Conservation (phyloP, 257 asterid genomes). For the Sherardia arvensis region DNA sequence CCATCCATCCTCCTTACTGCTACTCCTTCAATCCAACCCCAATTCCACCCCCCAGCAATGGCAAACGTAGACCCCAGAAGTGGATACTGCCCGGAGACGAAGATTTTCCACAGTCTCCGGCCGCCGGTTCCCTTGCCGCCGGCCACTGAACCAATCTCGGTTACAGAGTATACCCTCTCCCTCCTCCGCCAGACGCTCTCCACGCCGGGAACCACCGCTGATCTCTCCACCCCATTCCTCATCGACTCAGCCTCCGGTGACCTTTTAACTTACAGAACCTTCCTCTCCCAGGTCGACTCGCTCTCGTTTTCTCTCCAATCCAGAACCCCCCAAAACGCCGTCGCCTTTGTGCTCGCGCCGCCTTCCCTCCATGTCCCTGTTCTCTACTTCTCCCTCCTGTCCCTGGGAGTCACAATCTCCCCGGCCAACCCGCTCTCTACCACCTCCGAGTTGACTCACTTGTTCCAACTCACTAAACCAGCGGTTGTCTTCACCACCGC, state of each 20-base stretch:
- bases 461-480: slow-evolving; percentile 48
- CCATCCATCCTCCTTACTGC: background rate
- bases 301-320: slow-evolving; percentile 46
- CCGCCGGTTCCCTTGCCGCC: slow-evolving; percentile 55
- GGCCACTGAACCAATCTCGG: slow-evolving; percentile 43
- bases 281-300: slow-evolving; percentile 40
- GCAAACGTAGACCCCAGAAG: slow-evolving; percentile 33
- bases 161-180: slow-evolving; percentile 37
- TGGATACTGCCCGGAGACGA: slow-evolving; percentile 48
- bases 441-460: slow-evolving; percentile 50
- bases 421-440: slow-evolving; percentile 77
- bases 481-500: slow-evolving; percentile 47
- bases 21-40: background rate
- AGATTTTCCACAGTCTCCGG: slow-evolving; percentile 49
- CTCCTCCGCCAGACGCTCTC: slow-evolving; percentile 41
- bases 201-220: slow-evolving; percentile 31
- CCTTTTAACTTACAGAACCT: slow-evolving; percentile 39
- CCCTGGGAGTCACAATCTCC: slow-evolving; percentile 56
- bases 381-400: slow-evolving; percentile 69
- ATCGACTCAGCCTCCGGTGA: slow-evolving; percentile 50
- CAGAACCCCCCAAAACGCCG: slow-evolving; percentile 36
- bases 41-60: slow-evolving; percentile 17
- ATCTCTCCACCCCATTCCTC: slow-evolving; percentile 55
- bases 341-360: slow-evolving; percentile 68
- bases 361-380: slow-evolving; percentile 60